Evolutionary conservation across 768 basidiomycete genomes (phyloP).

Genomic region (Rhodotorula graminis): DNA sequence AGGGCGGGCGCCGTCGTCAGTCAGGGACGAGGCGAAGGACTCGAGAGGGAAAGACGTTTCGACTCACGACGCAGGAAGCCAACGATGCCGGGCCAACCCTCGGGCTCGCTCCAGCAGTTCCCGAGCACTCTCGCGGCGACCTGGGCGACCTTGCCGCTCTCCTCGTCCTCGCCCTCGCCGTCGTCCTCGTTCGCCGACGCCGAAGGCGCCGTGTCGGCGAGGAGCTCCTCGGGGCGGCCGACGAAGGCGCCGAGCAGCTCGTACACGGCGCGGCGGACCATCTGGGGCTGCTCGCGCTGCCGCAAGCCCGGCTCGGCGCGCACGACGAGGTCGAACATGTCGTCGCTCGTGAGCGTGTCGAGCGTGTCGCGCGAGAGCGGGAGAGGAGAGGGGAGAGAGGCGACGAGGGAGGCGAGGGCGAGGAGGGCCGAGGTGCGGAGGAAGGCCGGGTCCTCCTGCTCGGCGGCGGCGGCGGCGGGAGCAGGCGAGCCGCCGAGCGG

Average conservation of each 20-base stretch:
- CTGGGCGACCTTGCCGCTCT: not conserved
- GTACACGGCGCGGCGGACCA: constrained; percentile 28
- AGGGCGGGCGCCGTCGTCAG: too few species aligned
- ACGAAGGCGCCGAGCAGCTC: constrained; percentile 28
- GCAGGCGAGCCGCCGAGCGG: not conserved
- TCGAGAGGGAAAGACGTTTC: not conserved
- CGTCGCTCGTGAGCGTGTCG: constrained; percentile 4
- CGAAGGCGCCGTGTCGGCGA: not conserved
- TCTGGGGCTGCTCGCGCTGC: constrained; percentile 18
- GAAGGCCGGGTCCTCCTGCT: constrained; percentile 24
- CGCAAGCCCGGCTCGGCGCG: not conserved
- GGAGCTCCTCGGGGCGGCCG: constrained; percentile 13
- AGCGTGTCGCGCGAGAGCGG: constrained; percentile 11
- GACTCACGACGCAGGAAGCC: constrained; percentile 26
- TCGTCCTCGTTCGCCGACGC: not conserved
- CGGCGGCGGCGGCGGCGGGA: not conserved
- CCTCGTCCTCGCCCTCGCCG: not conserved
- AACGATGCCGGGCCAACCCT: constrained; percentile 34
- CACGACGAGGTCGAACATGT: constrained; percentile 24
- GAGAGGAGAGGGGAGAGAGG: constrained; percentile 21
- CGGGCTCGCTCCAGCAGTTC: constrained; percentile 36
- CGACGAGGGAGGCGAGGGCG: constrained; percentile 21
- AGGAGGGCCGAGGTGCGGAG: constrained; percentile 29
- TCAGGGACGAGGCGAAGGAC: not conserved
- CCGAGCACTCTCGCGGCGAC: constrained; percentile 21